Conservation (phyloP, 306 rosid species). For the Senna tora region DNA sequence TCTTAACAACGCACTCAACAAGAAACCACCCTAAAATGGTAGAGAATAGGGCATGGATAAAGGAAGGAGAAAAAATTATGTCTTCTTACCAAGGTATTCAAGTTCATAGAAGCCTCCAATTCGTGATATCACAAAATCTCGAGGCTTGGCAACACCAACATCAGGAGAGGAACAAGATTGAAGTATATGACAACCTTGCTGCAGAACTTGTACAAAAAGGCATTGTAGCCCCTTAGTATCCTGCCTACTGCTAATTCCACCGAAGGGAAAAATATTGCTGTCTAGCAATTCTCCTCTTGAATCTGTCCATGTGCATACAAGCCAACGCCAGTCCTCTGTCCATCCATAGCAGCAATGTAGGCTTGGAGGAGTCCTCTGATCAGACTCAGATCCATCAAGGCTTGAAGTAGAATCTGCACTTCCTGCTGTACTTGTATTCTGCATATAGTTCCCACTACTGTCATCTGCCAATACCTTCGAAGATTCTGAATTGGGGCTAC, state of each 20-base stretch:
- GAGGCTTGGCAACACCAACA: constrained; percentile 74
- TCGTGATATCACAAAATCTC: constrained; percentile 95
- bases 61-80: constrained; percentile 14
- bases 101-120: constrained; percentile 95
- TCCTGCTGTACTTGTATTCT: constrained; percentile 59
- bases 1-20: not conserved
- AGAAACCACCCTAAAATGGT: not conserved
- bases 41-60: not conserved
- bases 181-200: constrained; percentile 94
- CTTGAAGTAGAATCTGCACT: constrained; percentile 68
- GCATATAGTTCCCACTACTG: constrained; percentile 68
- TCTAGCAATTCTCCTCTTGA: constrained; percentile 96
- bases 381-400: constrained; percentile 74
- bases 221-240: constrained; percentile 98
- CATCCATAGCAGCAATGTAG: constrained; percentile 98
- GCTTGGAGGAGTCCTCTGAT: constrained; percentile 77
- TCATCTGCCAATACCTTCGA: constrained; percentile 81
- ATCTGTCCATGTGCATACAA: constrained; percentile 97
- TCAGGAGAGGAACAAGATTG: constrained; percentile 71
- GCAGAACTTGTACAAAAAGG: constrained; percentile 93
- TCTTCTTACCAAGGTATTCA: constrained; percentile 82
- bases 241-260: constrained; percentile 99
- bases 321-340: constrained; percentile 99
- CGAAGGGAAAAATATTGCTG: constrained; percentile 90
- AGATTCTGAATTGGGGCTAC: constrained; percentile 68